A percentile compares a stretch with the other conserved stretches of the same genome.
These are phyloP conservation scores for Pleurotus cornucopiae DNA, from an alignment of 768 basidiomycete genomes.

Conservation along the genomic window DNA sequence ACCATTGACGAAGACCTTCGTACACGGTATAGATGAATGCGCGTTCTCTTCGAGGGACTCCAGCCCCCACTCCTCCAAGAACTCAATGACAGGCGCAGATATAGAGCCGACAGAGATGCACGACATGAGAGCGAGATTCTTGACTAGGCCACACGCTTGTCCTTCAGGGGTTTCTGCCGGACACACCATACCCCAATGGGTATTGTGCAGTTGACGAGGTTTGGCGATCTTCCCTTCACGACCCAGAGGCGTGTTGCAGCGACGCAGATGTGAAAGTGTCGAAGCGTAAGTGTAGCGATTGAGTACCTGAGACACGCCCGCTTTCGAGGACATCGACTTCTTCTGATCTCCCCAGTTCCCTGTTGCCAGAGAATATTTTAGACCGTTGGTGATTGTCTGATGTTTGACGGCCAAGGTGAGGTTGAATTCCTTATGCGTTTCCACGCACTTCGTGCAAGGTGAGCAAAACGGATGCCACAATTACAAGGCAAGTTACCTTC, in stretches of 20 bases:
- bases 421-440: constrained; percentile 93
- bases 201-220: constrained; percentile 97
- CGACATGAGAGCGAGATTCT: constrained; percentile 96
- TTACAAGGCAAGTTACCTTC: constrained; percentile 54
- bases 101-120: constrained; percentile 97
- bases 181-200: constrained; percentile 99
- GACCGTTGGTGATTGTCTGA: constrained; percentile 95
- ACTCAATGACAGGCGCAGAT: constrained; percentile 95
- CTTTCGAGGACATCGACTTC: constrained; percentile 96
- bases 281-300: constrained; percentile 99
- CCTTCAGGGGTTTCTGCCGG: constrained; percentile 99
- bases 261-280: constrained; percentile 94
- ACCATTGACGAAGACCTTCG: constrained; percentile 98
- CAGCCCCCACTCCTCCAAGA: constrained; percentile 97
- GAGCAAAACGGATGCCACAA: not conserved
- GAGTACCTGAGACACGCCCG: constrained; percentile 97
- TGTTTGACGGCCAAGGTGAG: constrained; percentile 90
- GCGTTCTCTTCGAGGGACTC: constrained; percentile 94
- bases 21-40: constrained; percentile 75
- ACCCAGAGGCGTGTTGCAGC: constrained; percentile 96
- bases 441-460: constrained; percentile 73
- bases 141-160: constrained; percentile 98
- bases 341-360: constrained; percentile 99
- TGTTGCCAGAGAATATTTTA: constrained; percentile 96
- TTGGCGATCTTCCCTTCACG: constrained; percentile 99